Conservation (phyloP, 768 basidiomycete genomes). For the Lentinula boryana region DNA sequence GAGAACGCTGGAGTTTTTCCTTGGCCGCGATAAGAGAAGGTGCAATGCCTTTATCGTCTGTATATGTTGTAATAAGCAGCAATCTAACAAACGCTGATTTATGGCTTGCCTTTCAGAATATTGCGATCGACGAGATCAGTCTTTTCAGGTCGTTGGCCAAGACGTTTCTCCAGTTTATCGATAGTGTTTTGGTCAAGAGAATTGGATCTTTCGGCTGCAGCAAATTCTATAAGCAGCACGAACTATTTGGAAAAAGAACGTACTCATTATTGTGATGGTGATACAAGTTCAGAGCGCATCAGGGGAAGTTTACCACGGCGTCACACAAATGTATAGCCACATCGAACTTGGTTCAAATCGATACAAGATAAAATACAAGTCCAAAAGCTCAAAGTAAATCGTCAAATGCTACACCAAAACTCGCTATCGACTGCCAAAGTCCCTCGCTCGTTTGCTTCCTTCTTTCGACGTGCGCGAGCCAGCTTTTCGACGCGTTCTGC, state of each 20-base stretch:
- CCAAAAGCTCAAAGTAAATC: slow-evolving; percentile 4
- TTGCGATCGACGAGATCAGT: slow-evolving; percentile 59
- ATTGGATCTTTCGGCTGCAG: slow-evolving; percentile 5
- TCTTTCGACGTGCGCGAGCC: background rate
- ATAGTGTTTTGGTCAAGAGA: slow-evolving; percentile 22
- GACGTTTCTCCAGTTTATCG: slow-evolving; percentile 46
- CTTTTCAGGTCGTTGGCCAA: slow-evolving; percentile 52
- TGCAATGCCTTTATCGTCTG: slow-evolving; percentile 57
- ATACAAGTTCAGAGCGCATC: background rate
- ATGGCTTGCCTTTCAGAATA: slow-evolving; percentile 55
- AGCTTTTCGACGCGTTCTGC: slow-evolving; percentile 9
- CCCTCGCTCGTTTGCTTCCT: background rate
- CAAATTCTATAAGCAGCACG: background rate
- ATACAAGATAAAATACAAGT: background rate
- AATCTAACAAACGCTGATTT: background rate
- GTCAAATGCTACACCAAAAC: slow-evolving; percentile 8
- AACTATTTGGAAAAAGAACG: background rate
- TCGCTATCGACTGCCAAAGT: slow-evolving; percentile 9
- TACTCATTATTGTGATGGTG: slow-evolving; percentile 16
- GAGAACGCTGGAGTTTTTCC: slow-evolving; percentile 54
- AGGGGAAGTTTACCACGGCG: background rate
- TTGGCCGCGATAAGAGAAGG: slow-evolving; percentile 55
- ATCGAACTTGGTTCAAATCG: background rate
- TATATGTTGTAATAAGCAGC: background rate
- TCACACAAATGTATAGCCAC: background rate